A percentile compares a stretch with the other conserved stretches of the same genome.
phyloP scores from a whole-genome alignment of 495 filamentous ascomycete species.

The Daldinia concentrica region DNA sequence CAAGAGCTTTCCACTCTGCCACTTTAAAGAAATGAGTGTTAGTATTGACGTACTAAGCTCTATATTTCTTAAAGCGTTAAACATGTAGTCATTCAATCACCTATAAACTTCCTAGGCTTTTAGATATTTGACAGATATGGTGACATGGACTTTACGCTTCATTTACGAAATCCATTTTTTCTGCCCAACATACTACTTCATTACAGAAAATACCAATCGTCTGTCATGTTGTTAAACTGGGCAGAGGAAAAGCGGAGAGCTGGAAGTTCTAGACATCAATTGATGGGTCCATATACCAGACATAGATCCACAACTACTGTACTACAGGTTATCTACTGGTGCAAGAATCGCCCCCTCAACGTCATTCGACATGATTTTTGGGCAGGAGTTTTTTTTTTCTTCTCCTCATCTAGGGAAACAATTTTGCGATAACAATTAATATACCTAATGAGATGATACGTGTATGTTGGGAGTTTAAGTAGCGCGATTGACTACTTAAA shows the following conservation, averaged over 20 bases:
- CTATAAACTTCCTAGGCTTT: neutral
- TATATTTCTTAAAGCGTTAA: neutral
- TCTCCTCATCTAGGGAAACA: constrained; percentile 30
- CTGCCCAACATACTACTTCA: constrained; percentile 3
- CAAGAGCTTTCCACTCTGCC: too few species aligned
- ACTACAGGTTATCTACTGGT: constrained; percentile 14
- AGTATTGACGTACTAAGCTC: too few species aligned
- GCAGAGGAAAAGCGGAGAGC: constrained; percentile 16
- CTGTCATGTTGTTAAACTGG: neutral
- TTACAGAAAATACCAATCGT: neutral
- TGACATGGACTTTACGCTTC: neutral
- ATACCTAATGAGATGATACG: constrained; percentile 9
- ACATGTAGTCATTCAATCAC: neutral
- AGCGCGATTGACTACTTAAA: constrained; percentile 10
- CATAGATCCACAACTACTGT: constrained; percentile 26
- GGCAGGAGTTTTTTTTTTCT: constrained; percentile 17
- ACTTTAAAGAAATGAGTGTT: too few species aligned
- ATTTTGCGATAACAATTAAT: constrained; percentile 20
- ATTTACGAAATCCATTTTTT: neutral
- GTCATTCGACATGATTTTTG: constrained; percentile 42
- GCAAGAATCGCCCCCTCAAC: constrained; percentile 36
- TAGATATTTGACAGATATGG: neutral
- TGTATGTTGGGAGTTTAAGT: constrained; percentile 4
- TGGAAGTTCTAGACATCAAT: constrained; percentile 19
- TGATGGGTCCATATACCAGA: constrained; percentile 20